Evolutionary conservation across 2,329 filamentous ascomycete species (phyloP), one percentile per base, ranked within the genome.

Genomic region (Cordyceps cateniannulata): DNA sequence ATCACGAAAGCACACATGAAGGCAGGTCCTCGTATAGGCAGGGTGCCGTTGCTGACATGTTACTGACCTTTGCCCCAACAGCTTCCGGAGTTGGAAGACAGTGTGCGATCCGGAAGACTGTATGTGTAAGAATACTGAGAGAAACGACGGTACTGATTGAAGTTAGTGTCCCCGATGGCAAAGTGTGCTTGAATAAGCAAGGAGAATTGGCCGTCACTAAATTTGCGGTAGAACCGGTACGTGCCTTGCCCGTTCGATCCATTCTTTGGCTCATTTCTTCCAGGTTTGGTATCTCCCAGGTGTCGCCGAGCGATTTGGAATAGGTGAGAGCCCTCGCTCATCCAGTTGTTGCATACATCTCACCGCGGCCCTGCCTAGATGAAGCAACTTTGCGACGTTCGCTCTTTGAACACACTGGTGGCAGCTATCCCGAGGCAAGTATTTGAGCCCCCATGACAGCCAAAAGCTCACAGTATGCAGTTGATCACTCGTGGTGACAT

Each of bases 151-250:
- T 22, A 10, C 32, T 59, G 14, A 53, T 22, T 5, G 25, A 29
- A 24, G 9, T 4, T 25, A 83, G 81, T 60, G 73, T 84, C 3
- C 83, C 82, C 0, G 95, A 99, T 72, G 93, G 95, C 56, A 95
- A 93, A 70, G 91, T 98, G 49, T 93, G 92, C 69, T 74, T 98
- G 58, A 96, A 96, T 69, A 81, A 85, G n/a, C 76, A 78, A 3
- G 95, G 95, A 60, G 95, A 98, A 72, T 80, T 98, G 42, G 89
- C 89, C 35, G 95, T 98, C 5, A 98, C 95, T 52, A 99, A 99
- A 73, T 91, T 98, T 65, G 95, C 95, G 3, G 95, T 97, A 22
- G 95, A 99, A 74, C 95, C 95, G 25, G 93, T 91, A 65, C 78
- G 84, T 90, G 64, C 79, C 84, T n/a, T 40, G 12, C 18, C 38